Conservation (phyloP, 192 early-diverging fungal species). For the Globomyces pollinis-pini region DNA sequence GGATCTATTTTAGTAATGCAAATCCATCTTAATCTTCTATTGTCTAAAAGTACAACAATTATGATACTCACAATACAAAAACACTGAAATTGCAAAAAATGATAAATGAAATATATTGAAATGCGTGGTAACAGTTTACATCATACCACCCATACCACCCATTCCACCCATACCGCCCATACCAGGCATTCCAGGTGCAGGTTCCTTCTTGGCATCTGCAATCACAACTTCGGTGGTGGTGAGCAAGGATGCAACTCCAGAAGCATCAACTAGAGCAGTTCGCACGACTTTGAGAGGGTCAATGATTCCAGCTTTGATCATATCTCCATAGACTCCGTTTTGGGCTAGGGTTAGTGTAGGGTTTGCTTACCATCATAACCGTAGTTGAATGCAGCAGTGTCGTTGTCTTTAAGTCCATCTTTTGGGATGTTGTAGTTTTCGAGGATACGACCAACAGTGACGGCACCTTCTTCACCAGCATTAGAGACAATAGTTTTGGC, state of each 20-base stretch:
- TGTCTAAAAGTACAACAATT: no score
- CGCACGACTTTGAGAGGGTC: slow-evolving; percentile 99
- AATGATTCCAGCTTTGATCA: slow-evolving; percentile 95
- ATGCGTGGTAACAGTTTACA: slow-evolving; percentile 14
- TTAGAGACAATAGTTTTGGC: slow-evolving; percentile 94
- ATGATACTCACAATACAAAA: no score
- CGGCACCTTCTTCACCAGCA: slow-evolving; percentile 94
- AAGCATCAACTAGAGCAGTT: slow-evolving; percentile 93
- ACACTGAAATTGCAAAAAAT: no score
- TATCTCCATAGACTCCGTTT: slow-evolving; percentile 86
- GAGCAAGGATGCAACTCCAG: slow-evolving; percentile 93
- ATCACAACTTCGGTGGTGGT: slow-evolving; percentile 99
- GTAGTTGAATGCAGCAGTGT: slow-evolving; percentile 66
- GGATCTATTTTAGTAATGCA: no score
- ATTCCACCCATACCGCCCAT: slow-evolving; percentile 66
- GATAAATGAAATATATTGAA: no score
- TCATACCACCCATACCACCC: slow-evolving; percentile 57
- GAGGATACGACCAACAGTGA: slow-evolving; percentile 91
- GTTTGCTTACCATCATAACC: slow-evolving; percentile 95
- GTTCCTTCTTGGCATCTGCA: slow-evolving; percentile 84
- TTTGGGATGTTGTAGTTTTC: slow-evolving; percentile 54
- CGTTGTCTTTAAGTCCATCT: slow-evolving; percentile 19
- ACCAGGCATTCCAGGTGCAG: slow-evolving; percentile 47
- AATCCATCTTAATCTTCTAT: no score
- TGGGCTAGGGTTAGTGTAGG: no score